These are phyloP conservation scores for Cryptococcus sp. DNA, from an alignment of 1,284 basidiomycete species.

Conservation along the genomic window DNA sequence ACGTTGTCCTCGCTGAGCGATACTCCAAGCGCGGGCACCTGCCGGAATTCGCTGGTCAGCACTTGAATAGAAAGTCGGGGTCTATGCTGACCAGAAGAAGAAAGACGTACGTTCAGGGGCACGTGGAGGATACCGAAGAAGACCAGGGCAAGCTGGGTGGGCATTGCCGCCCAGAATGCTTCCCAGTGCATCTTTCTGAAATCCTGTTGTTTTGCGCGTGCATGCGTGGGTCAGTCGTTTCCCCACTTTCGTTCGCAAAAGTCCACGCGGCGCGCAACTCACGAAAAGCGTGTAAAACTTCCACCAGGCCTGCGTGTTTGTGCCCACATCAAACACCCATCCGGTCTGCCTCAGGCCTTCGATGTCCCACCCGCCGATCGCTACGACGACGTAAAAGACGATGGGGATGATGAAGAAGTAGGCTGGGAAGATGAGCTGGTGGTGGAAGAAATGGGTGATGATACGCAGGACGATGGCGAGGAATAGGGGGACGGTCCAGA, in stretches of 20 bases:
- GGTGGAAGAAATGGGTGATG: slow-evolving; percentile 75
- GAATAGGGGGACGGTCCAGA: slow-evolving; percentile 73
- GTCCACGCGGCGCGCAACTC: slow-evolving; percentile 27
- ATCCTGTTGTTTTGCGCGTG: slow-evolving; percentile 52
- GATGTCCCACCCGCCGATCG: slow-evolving; percentile 63
- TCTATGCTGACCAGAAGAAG: background rate
- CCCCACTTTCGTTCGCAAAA: too few relatives aligned
- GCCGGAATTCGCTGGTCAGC: background rate
- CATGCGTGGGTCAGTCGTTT: background rate
- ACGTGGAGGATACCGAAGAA: slow-evolving; percentile 76
- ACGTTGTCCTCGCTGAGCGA: slow-evolving; percentile 83
- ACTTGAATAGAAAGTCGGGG: too few relatives aligned
- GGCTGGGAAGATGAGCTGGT: slow-evolving; percentile 87
- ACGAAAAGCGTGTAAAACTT: slow-evolving; percentile 75
- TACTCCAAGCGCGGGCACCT: slow-evolving; percentile 86
- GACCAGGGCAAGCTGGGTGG: slow-evolving; percentile 52
- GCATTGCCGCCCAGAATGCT: slow-evolving; percentile 70
- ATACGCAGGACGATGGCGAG: slow-evolving; percentile 75
- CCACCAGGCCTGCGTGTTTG: slow-evolving; percentile 68
- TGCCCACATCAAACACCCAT: slow-evolving; percentile 86
- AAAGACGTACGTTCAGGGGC: slow-evolving; percentile 64
- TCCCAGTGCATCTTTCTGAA: slow-evolving; percentile 60
- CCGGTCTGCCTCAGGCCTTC: slow-evolving; percentile 61
- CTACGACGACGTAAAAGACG: slow-evolving; percentile 77
- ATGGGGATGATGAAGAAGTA: slow-evolving; percentile 84